Conservation (phyloP, 805 yeast genomes). For the Naumovozyma baii region DNA sequence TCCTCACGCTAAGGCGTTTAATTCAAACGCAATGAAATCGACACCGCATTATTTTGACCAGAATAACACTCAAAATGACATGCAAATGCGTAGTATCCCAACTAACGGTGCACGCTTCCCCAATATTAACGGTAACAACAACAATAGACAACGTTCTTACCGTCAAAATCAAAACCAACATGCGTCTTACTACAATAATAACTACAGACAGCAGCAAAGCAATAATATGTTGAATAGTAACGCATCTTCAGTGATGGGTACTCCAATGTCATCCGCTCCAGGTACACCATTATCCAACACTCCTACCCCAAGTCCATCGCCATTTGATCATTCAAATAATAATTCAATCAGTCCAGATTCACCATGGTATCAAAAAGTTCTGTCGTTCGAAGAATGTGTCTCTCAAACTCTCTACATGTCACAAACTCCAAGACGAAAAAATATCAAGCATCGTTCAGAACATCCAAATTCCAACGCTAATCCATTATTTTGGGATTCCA, state of each 20-base stretch:
- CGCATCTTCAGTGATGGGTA: not conserved
- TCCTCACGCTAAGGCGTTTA: conserved; percentile 31
- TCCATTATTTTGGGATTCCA: conserved; percentile 43
- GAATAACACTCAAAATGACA: conserved; percentile 8
- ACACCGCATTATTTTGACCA: conserved; percentile 16
- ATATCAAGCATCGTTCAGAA: conserved; percentile 22
- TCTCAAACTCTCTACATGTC: conserved; percentile 30
- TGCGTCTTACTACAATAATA: not conserved
- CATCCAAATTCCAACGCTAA: conserved; percentile 36
- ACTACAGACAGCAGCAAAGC: not conserved
- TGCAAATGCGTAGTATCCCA: conserved; percentile 6
- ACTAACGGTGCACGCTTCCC: too few relatives aligned
- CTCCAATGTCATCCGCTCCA: not conserved
- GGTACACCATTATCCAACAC: not conserved
- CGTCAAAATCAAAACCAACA: not conserved
- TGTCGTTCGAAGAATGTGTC: conserved; percentile 45
- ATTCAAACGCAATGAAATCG: conserved; percentile 30
- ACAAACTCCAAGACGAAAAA: conserved; percentile 28
- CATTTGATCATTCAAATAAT: conserved; percentile 8
- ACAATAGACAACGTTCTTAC: not conserved
- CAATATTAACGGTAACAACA: conserved; percentile 3
- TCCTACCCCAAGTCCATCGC: not conserved
- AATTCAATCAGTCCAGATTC: conserved; percentile 27
- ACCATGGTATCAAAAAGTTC: conserved; percentile 42
- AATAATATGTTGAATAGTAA: not conserved